These are phyloP conservation scores for Xylaria sp. DNA, from an alignment of 2,329 filamentous ascomycete genomes.

Conservation along the genomic window DNA sequence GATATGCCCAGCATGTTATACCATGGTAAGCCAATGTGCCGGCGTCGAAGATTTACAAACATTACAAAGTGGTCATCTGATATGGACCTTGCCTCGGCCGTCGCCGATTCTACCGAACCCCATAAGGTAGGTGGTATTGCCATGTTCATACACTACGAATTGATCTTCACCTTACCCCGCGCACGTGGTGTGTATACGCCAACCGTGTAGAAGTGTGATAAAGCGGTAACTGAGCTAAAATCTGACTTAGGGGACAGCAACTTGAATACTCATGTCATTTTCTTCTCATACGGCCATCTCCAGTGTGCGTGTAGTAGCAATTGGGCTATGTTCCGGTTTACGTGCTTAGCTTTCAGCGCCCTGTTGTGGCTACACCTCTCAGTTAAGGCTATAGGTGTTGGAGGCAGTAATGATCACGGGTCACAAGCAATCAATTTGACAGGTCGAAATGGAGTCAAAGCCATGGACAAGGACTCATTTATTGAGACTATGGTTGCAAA, in stretches of 20 bases:
- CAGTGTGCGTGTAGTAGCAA: background rate
- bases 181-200: background rate
- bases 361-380: constrained; percentile 12
- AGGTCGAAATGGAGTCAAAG: background rate
- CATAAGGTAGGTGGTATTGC: constrained; percentile 24
- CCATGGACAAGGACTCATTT: constrained; percentile 42
- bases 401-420: background rate
- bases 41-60: background rate
- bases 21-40: background rate
- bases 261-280: background rate
- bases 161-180: constrained; percentile 34
- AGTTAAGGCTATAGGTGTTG: background rate
- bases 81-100: background rate
- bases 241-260: background rate
- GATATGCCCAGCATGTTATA: background rate
- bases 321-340: constrained; percentile 18
- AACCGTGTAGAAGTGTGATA: constrained; percentile 12
- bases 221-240: background rate
- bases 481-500: constrained; percentile 47
- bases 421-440: background rate
- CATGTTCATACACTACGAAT: background rate
- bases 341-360: constrained; percentile 8
- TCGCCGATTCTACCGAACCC: constrained; percentile 22
- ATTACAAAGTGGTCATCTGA: background rate
- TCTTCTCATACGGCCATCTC: background rate